Conservation (phyloP, 2,329 filamentous ascomycete species). For the Claviceps pazoutovae region DNA sequence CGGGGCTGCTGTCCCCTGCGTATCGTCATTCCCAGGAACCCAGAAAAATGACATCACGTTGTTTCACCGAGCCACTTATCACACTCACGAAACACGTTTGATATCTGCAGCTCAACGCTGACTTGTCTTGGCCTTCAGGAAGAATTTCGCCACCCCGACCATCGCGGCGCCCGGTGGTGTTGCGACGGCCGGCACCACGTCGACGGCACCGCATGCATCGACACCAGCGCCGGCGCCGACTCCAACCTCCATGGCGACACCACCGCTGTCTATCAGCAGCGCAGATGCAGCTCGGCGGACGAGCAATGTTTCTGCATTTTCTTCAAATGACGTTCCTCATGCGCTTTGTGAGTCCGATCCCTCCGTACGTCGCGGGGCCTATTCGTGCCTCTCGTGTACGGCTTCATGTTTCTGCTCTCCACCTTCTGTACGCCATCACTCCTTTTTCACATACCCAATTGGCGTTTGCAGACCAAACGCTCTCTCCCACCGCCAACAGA, state of each 20-base stretch:
- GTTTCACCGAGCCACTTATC: neutral
- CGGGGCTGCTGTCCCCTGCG: too few species aligned
- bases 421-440: neutral
- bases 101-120: too few species aligned
- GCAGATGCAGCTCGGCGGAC: conserved; percentile 24
- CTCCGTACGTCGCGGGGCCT: neutral
- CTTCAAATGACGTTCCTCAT: conserved; percentile 27
- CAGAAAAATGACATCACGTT: neutral
- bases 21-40: too few species aligned
- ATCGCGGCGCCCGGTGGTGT: conserved; percentile 17
- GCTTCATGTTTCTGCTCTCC: too few species aligned
- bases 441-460: neutral
- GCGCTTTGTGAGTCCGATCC: conserved; percentile 31
- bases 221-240: neutral
- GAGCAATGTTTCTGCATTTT: conserved; percentile 19
- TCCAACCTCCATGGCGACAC: neutral
- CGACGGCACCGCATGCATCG: neutral
- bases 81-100: too few species aligned
- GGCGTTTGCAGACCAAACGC: neutral
- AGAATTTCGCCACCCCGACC: conserved; percentile 27
- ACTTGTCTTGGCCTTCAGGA: conserved; percentile 17
- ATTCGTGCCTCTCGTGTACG: too few species aligned
- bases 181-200: conserved; percentile 16
- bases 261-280: conserved; percentile 8
- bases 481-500: too few species aligned